Evolutionary conservation across 176 grass and related monocot species (phyloP).

Genomic region (Triticum aestivum): IWGSC_CS_RefSeq_v2.1 NC_057814.1:401701097-401701596

Average conservation of each 20-base stretch:
- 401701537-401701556: slow-evolving; percentile 19
- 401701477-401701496: not conserved
- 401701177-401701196: not conserved
- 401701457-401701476: not conserved
- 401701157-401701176: not conserved
- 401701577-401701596: not conserved
- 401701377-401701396: not conserved
- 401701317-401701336: not conserved
- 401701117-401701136: not conserved
- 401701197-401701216: not conserved
- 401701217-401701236: not conserved
- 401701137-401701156: not conserved
- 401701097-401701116: not conserved
- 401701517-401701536: slow-evolving; percentile 9
- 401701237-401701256: not conserved
- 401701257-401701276: not conserved
- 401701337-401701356: not conserved
- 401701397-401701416: too few relatives aligned
- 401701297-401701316: not conserved
- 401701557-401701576: not conserved
- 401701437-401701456: not conserved
- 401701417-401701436: too few relatives aligned
- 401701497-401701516: not conserved
- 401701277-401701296: not conserved
- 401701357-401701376: not conserved